phyloP scores from a whole-genome alignment of 2,329 filamentous ascomycete genomes.

The Pezicula neosporulosa region DNA sequence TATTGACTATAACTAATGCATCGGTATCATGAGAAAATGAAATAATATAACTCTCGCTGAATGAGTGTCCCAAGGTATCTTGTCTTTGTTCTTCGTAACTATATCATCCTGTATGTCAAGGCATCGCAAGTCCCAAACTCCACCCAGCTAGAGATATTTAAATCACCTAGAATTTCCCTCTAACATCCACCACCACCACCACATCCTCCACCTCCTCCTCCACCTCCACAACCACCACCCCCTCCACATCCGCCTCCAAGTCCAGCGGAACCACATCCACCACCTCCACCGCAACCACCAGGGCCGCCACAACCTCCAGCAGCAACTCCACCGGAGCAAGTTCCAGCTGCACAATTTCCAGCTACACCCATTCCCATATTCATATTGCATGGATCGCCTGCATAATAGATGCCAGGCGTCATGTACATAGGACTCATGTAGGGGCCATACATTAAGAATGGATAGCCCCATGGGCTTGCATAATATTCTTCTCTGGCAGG shows the following conservation, averaged over 20 bases:
- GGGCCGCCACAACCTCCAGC: slow-evolving; percentile 37
- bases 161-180: not conserved
- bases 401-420: slow-evolving; percentile 42
- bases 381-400: slow-evolving; percentile 36
- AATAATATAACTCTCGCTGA: too few species aligned
- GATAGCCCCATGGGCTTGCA: slow-evolving; percentile 40
- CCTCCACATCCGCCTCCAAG: slow-evolving; percentile 24
- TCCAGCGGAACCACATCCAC: slow-evolving; percentile 31
- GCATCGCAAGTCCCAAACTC: too few species aligned
- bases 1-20: too few species aligned
- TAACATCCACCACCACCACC: slow-evolving; percentile 1
- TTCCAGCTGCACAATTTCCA: slow-evolving; percentile 43
- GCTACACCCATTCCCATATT: slow-evolving; percentile 31
- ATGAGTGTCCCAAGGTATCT: too few species aligned
- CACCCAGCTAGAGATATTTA: too few species aligned
- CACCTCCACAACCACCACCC: slow-evolving; percentile 20
- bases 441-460: slow-evolving; percentile 46
- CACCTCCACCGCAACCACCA: slow-evolving; percentile 36
- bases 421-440: slow-evolving; percentile 40
- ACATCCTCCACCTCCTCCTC: slow-evolving; percentile 14
- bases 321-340: slow-evolving; percentile 39
- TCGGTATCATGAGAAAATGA: too few species aligned
- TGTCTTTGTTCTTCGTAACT: too few species aligned
- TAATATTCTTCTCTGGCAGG: slow-evolving; percentile 48
- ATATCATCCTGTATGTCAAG: too few species aligned